These are phyloP conservation scores for Pseudoscleropodium purum DNA, from an alignment of 225 moss, liverwort and hornwort genomes.

Conservation along the genomic window DNA sequence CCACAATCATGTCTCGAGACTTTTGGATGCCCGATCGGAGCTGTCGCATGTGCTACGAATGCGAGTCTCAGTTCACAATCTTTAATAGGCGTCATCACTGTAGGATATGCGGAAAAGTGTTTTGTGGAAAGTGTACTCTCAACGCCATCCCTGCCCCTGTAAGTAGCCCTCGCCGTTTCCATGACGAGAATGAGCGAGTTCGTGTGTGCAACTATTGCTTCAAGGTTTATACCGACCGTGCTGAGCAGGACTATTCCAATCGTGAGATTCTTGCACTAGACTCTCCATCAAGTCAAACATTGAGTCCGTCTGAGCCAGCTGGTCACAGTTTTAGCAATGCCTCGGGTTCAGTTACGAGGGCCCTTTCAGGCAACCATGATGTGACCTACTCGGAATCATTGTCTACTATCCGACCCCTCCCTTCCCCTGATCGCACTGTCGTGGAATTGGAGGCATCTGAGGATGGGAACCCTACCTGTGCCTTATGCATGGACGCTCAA, in stretches of 20 bases:
- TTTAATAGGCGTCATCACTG: slow-evolving; percentile 96
- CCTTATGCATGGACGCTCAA: slow-evolving; percentile 13
- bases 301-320: slow-evolving; percentile 48
- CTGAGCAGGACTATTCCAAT: slow-evolving; percentile 43
- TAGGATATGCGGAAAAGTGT: slow-evolving; percentile 82
- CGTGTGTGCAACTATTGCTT: slow-evolving; percentile 97
- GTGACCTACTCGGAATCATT: slow-evolving; percentile 11
- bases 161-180: slow-evolving; percentile 45
- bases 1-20: slow-evolving; percentile 71
- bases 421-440: slow-evolving; percentile 9
- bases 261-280: slow-evolving; percentile 11
- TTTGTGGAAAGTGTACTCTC: slow-evolving; percentile 85
- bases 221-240: slow-evolving; percentile 34
- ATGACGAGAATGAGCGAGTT: slow-evolving; percentile 82
- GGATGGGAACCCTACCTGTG: slow-evolving; percentile 11
- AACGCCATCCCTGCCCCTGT: slow-evolving; percentile 66
- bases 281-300: slow-evolving; percentile 33
- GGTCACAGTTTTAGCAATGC: slow-evolving; percentile 38
- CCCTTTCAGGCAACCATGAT: slow-evolving; percentile 14
- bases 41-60: slow-evolving; percentile 88
- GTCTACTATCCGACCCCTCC: neutral
- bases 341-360: slow-evolving; percentile 8
- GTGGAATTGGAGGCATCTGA: slow-evolving; percentile 13
- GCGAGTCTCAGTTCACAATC: slow-evolving; percentile 79
- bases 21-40: slow-evolving; percentile 99